Conservation (phyloP, 352 stramenopile genomes). For the Albugo candida region DNA sequence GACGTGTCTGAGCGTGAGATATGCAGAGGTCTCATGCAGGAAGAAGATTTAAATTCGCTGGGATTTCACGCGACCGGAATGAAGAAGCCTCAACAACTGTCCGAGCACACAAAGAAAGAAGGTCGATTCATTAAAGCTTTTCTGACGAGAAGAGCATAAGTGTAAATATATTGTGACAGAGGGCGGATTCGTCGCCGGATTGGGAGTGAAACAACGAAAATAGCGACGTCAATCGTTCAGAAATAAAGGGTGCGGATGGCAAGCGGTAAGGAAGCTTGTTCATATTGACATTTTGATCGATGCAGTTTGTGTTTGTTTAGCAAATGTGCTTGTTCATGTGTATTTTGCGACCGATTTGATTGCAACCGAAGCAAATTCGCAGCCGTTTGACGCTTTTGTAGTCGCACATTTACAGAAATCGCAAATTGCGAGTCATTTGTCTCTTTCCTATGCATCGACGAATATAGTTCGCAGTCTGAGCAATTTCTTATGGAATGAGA, state of each 20-base stretch:
- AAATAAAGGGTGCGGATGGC: not conserved
- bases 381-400: no score
- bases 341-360: no score
- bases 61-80: slow-evolving; percentile 71
- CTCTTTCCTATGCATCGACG: no score
- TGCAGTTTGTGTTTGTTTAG: no score
- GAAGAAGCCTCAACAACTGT: slow-evolving; percentile 32
- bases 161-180: slow-evolving; percentile 9
- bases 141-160: not conserved
- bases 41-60: slow-evolving; percentile 62
- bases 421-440: no score
- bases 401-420: no score
- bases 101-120: slow-evolving; percentile 32
- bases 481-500: no score
- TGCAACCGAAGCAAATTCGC: no score
- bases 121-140: slow-evolving; percentile 18
- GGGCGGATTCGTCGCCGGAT: slow-evolving; percentile 65
- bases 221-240: slow-evolving; percentile 24
- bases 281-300: no score
- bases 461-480: no score
- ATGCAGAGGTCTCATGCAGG: slow-evolving; percentile 57
- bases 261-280: no score
- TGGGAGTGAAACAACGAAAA: slow-evolving; percentile 47
- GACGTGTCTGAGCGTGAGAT: not conserved
- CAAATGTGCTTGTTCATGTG: no score